Percentiles rank a stretch among this genome's conserved stretches.
Conservation (phyloP, 495 filamentous ascomycete genomes). For the Penicillium arizonense region DNA sequence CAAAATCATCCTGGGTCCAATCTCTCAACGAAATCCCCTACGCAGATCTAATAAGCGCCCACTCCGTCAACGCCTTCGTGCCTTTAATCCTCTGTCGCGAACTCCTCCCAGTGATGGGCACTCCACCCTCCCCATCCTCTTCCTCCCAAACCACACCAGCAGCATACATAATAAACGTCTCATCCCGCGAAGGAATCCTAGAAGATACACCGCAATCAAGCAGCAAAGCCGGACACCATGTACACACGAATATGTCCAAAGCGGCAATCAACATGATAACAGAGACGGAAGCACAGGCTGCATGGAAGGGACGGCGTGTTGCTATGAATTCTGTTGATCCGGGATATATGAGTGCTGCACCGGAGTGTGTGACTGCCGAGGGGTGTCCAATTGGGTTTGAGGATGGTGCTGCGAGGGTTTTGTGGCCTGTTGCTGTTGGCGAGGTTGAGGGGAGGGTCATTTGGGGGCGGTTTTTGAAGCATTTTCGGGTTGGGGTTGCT, state of each 20-base stretch:
- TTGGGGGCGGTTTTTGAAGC: constrained; percentile 47
- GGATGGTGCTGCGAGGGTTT: constrained; percentile 44
- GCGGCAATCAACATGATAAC: constrained; percentile 52
- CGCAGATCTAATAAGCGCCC: constrained; percentile 47
- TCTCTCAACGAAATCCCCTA: constrained; percentile 44
- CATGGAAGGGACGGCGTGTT: constrained; percentile 34
- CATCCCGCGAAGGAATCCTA: constrained; percentile 45
- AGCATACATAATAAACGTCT: constrained; percentile 47
- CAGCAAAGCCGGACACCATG: constrained; percentile 39
- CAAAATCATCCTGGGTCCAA: constrained; percentile 45
- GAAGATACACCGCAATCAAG: constrained; percentile 22
- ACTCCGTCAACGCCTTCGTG: constrained; percentile 47
- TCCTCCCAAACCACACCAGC: constrained; percentile 6
- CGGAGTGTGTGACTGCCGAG: constrained; percentile 28
- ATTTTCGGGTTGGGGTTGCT: constrained; percentile 25
- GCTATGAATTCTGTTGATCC: constrained; percentile 52
- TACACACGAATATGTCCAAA: constrained; percentile 52
- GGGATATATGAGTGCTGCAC: constrained; percentile 48
- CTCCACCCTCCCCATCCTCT: background rate
- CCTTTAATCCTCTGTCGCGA: constrained; percentile 47
- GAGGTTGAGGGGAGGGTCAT: constrained; percentile 31
- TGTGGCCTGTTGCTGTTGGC: constrained; percentile 46
- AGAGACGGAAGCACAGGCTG: constrained; percentile 34
- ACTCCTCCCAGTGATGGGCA: constrained; percentile 42
- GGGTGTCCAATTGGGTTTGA: constrained; percentile 46